Base-by-base conservation (phyloP, 164 flowering plant genomes). In the Dillenia turbinata region DNA sequence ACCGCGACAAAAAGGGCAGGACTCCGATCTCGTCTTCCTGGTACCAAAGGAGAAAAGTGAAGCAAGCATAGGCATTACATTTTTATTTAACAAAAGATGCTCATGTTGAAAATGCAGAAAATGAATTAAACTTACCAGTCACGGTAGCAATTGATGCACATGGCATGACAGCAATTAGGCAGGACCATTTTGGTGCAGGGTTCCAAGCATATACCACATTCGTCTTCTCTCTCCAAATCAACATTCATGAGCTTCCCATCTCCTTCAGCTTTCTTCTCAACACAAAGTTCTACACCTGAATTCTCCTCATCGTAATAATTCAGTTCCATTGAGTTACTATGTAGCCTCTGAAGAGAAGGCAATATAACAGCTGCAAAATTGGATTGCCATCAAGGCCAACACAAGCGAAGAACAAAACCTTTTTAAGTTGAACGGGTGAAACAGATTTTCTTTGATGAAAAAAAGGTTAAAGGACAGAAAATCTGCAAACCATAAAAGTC, bases 1-100 rank as follows among this genome's bases (percentile, higher is more conserved):
- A 13, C 97, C 97, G 15, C 97, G 84, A 68, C 99, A 94, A 68
- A 94, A 94, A 3, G 99, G 99, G 75, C 99, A 94, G 2, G 99
- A 94, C 62, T 84, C 88, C 17, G 97, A 94, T 64, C 84, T 82
- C 12, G 74, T 77, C 68, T 85, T 88, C 99, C 99, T 94, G 84
- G 47, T 72, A 0, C 40, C 40, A 33, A 33, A 33, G 40, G 40
- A 33, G 40, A 71, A 33, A 61, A 40, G 12, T 53, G 61, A 65
- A 19, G 10, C 45, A 26, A 60, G 51, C 14, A 45, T 9, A 46
- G 44, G 11, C 47, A 62, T 26, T n/a, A 17, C 9, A 51, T 56
- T 26, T 15, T 43, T 56, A 26, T 16, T 2, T 33, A 46, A 53
- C 44, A 17, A 14, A 11, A 12, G 13, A 13, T 1, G 14, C 26